Conservation (phyloP, 2,329 filamentous ascomycete species). For the Orbilia quercus region DNA sequence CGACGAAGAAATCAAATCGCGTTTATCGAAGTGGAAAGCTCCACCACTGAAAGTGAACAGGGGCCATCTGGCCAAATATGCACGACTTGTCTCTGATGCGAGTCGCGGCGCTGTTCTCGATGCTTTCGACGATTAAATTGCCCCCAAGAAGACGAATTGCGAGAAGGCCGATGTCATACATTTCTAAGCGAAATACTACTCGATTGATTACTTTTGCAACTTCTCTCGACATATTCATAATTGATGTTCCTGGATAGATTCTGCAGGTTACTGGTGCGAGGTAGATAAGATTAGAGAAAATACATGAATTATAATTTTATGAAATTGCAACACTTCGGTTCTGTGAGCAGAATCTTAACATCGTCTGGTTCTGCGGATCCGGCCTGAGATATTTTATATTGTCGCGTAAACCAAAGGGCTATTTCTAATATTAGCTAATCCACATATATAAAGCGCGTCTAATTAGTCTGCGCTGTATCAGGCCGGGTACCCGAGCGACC, state of each 20-base stretch:
- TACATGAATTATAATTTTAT: neutral
- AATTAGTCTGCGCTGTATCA: too few species aligned
- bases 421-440: too few species aligned
- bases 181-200: too few species aligned
- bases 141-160: too few species aligned
- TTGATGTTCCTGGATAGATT: conserved; percentile 34
- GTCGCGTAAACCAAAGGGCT: too few species aligned
- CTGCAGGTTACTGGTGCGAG: conserved; percentile 32
- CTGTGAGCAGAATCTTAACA: too few species aligned
- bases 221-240: neutral
- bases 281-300: conserved; percentile 17
- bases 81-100: conserved; percentile 85
- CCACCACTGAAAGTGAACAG: conserved; percentile 79
- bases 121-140: conserved; percentile 42
- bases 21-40: conserved; percentile 75
- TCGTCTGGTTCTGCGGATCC: too few species aligned
- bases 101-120: conserved; percentile 72
- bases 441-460: too few species aligned
- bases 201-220: neutral
- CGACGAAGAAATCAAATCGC: conserved; percentile 75
- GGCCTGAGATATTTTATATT: too few species aligned
- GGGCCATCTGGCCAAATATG: conserved; percentile 91
- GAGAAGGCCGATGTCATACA: too few species aligned
- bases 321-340: neutral
- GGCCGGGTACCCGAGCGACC: too few species aligned